Base-by-base conservation (phyloP, 1,284 basidiomycete species). In the Fistulina hepatica region DNA sequence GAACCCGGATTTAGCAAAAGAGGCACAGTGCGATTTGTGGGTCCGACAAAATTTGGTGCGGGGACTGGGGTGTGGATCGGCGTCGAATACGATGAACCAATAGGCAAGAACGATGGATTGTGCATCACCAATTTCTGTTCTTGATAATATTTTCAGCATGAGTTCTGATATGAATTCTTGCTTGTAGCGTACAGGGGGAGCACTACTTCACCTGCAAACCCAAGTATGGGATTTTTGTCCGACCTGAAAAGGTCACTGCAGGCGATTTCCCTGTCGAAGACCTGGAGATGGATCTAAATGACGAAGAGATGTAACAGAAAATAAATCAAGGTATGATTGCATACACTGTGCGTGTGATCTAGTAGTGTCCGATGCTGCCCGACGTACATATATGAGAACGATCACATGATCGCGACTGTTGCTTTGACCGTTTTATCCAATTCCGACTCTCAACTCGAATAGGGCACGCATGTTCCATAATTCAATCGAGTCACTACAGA, bases 61-160 rank as follows among this genome's bases (percentile, higher is more conserved):
- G 58, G 61, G 1, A n/a, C n/a, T n/a, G 81, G 81, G 0, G 54
- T 74, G 1, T 97, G 94, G 94, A 73, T 97, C 2, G 95, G 94
- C 1, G 69, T 98, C 6, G 88, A 95, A 58, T 89, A 94, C 51
- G 95, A 98, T 54, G 95, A 97, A 53, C 94, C 95, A 2, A 71
- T 91, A 9, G 93, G 94, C 9, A 97, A 93, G 63, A 93, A 94
- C 47, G 85, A 97, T 56, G 94, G 94, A 48, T 79, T 79, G 88
- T 93, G 57, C 64, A 86, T 76, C 19, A 17, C 33, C 22, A 37
- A 19, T 37, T 33, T 23, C 27, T 19, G 33, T 32, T 39, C 37
- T 44, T 31, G 21, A 12, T 41, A 37, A 34, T 36, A 20, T 16
- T 12, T 35, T 13, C 9, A n/a, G n/a, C n/a, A n/a, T n/a, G n/a